Base-by-base conservation (phyloP, 2,329 filamentous ascomycete species). In the Alternaria gaisen region DNA sequence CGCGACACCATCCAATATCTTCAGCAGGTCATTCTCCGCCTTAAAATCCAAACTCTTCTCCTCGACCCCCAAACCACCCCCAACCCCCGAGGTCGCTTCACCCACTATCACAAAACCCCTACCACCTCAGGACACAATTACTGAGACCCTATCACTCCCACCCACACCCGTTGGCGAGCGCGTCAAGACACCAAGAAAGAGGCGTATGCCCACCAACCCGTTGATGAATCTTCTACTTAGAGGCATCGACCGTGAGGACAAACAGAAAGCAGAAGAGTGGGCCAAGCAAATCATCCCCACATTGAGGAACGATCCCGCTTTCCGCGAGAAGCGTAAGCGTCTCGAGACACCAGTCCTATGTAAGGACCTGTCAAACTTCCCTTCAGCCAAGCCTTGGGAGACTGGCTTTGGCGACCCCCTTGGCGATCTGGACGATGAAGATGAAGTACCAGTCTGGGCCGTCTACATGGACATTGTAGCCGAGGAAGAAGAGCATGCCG, bases 381-480 rank as follows among this genome's bases (percentile, higher is more conserved):
- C 74, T 3, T 63, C 71, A 1, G 64, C 69, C 48, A 70, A 71
- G 46, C 76, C 76, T 24, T 78, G 76, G 76, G 63, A 75, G 52
- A 54, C 67, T 8, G 74, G 72, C 18, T 77, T 71, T 46, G 72
- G 75, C 22, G 61, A 75, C 24, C 68, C 69, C 1, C 67, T 73
- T 5, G 74, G 69, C 24, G 64, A 72, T 20, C 46, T 70, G 40
- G 70, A 73, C 8, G 72, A 75, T 20, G 69, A 73, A 3, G 69
- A 72, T 8, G 59, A 70, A 5, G 74, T 70, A 3, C 74, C 74
- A 7, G 69, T 63, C 36, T 77, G 74, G 74, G 72, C 72, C 43
- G 69, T 73, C 20, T 73, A 75, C 36, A 60, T 65, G 2, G 72
- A 74, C 30, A 61, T 72, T 53, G 41, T 72, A 11, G 65, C 68